Percentiles rank a stretch among this genome's conserved stretches.
Evolutionary conservation across 2,329 filamentous ascomycete genomes (phyloP).

Genomic region (Paecilomyces fulvus): DNA sequence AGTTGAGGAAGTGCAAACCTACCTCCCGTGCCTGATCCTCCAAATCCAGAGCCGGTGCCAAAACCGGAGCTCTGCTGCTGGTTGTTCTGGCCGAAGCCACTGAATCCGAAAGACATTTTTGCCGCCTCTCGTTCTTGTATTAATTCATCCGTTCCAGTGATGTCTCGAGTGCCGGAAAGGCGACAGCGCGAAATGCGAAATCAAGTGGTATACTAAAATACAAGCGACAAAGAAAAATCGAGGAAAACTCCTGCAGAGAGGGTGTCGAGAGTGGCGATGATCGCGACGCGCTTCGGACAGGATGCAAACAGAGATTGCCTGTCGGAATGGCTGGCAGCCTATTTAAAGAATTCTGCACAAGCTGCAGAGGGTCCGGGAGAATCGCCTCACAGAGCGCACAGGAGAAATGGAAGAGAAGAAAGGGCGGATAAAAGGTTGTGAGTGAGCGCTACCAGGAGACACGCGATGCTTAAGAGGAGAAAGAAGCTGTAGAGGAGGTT

Average conservation of each 20-base stretch:
- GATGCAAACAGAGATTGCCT: constrained; percentile 1
- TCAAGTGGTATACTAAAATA: background rate
- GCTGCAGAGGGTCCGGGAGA: constrained; percentile 1
- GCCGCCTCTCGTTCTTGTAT: constrained; percentile 16
- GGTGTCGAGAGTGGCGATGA: background rate
- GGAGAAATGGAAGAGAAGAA: background rate
- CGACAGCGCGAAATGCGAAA: background rate
- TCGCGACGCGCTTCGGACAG: background rate
- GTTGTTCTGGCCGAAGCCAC: constrained; percentile 54
- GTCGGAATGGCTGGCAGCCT: background rate
- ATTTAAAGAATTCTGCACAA: background rate
- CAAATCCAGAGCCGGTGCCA: constrained; percentile 29
- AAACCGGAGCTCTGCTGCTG: constrained; percentile 37
- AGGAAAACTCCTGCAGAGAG: background rate
- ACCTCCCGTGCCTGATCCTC: constrained; percentile 27
- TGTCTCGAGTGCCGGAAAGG: background rate
- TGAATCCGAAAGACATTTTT: constrained; percentile 39
- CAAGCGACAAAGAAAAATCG: constrained; percentile 1
- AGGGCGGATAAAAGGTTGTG: constrained; percentile 1
- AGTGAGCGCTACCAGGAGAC: background rate
- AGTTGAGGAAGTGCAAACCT: constrained; percentile 17
- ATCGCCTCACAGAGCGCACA: background rate
- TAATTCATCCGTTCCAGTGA: constrained; percentile 20
- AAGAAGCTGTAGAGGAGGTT: constrained; percentile 6
- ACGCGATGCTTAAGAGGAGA: background rate